Percentiles rank a stretch among this genome's conserved stretches.
phyloP scores from a whole-genome alignment of 352 stramenopile species.

The Pythium pectinolyticum region DNA sequence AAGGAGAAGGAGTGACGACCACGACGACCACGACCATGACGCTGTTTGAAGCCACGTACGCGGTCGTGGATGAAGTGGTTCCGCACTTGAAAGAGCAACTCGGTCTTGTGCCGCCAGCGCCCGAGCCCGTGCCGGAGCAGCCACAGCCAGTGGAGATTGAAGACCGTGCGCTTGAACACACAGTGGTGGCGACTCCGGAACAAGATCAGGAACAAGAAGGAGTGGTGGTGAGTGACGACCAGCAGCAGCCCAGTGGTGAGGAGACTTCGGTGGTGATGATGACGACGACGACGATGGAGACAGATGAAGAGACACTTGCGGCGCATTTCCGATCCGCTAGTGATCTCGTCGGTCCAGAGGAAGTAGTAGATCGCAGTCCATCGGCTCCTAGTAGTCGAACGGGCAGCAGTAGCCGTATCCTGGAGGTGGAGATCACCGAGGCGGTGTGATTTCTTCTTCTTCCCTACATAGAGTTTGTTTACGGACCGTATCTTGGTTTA shows the following conservation, averaged over 20 bases:
- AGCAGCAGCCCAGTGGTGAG: not conserved
- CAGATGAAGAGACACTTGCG: constrained; percentile 1
- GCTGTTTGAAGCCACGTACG: constrained; percentile 69
- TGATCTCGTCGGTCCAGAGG: too few relatives aligned
- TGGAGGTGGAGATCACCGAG: constrained; percentile 33
- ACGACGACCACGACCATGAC: constrained; percentile 24
- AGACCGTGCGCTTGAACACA: too few relatives aligned
- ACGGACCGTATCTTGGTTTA: not conserved
- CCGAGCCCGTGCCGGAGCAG: constrained; percentile 25
- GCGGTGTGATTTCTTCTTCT: constrained; percentile 17
- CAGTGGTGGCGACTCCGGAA: too few relatives aligned
- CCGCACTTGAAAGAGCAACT: constrained; percentile 79
- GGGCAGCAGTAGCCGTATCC: constrained; percentile 16
- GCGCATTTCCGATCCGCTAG: constrained; percentile 12
- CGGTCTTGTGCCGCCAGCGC: constrained; percentile 41
- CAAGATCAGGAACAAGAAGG: too few relatives aligned
- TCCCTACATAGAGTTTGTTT: constrained; percentile 6
- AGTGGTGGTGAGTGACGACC: too few relatives aligned
- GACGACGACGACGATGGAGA: not conserved
- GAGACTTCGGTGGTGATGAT: not conserved
- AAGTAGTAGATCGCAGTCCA: constrained; percentile 3
- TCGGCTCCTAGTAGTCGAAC: constrained; percentile 16
- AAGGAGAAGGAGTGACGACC: not conserved
- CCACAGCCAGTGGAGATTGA: constrained; percentile 25
- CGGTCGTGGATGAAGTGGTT: constrained; percentile 71